Conservation (phyloP, 2,329 filamentous ascomycete species). For the Hypoxylon sp. region DNA sequence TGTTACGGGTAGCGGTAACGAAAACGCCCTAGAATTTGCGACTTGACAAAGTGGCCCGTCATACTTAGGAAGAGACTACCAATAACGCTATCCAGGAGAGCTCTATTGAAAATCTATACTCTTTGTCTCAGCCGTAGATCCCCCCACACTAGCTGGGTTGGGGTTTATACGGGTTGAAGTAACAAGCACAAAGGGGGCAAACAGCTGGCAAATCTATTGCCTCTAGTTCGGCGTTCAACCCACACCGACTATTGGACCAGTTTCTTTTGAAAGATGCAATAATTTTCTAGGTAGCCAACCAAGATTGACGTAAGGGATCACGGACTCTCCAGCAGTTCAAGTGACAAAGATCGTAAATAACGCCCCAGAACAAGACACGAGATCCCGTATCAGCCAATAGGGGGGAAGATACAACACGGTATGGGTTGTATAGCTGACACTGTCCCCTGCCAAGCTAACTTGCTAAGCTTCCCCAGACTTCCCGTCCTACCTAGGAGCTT, state of each 20-base stretch:
- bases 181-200: constrained; percentile 14
- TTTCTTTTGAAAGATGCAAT: constrained; percentile 36
- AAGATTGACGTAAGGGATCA: constrained; percentile 35
- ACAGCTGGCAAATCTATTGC: constrained; percentile 26
- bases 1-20: constrained; percentile 23
- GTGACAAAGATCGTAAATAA: constrained; percentile 40
- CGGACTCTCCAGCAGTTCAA: constrained; percentile 38
- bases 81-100: constrained; percentile 1
- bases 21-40: constrained; percentile 13
- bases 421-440: constrained; percentile 16
- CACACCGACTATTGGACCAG: constrained; percentile 41
- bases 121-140: constrained; percentile 37
- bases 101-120: constrained; percentile 18
- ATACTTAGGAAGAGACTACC: not conserved
- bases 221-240: constrained; percentile 15
- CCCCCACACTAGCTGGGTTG: constrained; percentile 43
- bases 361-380: constrained; percentile 40
- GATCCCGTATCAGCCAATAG: constrained; percentile 41
- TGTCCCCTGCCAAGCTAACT: constrained; percentile 33
- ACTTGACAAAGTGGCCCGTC: constrained; percentile 3
- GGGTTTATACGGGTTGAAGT: constrained; percentile 36
- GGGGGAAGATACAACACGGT: constrained; percentile 26
- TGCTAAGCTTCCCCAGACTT: constrained; percentile 40
- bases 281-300: constrained; percentile 29
- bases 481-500: constrained; percentile 26